A percentile compares a stretch with the other conserved stretches of the same genome.
phyloP scores from a whole-genome alignment of 106 monocot species.

The Acorus calamus region DNA sequence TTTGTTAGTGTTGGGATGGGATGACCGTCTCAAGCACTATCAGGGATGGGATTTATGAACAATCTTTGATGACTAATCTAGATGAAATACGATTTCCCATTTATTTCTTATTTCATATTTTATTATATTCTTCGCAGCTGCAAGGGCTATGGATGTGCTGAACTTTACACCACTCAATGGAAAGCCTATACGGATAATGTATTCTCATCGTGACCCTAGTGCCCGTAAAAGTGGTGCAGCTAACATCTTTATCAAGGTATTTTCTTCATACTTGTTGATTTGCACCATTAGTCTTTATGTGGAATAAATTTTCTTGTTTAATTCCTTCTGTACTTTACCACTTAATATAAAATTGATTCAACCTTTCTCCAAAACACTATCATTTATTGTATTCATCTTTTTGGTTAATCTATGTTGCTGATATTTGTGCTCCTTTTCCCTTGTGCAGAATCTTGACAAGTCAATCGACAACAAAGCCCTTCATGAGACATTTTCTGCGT shows the following conservation, averaged over 20 bases:
- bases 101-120: background rate
- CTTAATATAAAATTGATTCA: background rate
- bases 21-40: too few species aligned
- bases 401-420: background rate
- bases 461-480: conserved; percentile 79
- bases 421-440: background rate
- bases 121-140: conserved; percentile 28
- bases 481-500: conserved; percentile 60
- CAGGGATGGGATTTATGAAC: too few species aligned
- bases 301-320: background rate
- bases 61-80: background rate
- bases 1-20: too few species aligned
- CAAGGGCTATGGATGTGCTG: conserved; percentile 65
- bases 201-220: conserved; percentile 90
- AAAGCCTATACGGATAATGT: conserved; percentile 82
- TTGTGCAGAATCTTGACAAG: conserved; percentile 78
- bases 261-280: background rate
- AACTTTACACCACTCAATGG: conserved; percentile 71
- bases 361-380: background rate
- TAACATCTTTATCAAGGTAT: conserved; percentile 93
- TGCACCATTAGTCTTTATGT: too few species aligned
- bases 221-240: conserved; percentile 69
- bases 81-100: background rate
- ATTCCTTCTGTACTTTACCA: background rate
- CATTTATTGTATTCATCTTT: background rate